These are phyloP conservation scores for Moricandia moricandioides DNA, from an alignment of 345 rosid genomes.

Conservation along the genomic window DNA sequence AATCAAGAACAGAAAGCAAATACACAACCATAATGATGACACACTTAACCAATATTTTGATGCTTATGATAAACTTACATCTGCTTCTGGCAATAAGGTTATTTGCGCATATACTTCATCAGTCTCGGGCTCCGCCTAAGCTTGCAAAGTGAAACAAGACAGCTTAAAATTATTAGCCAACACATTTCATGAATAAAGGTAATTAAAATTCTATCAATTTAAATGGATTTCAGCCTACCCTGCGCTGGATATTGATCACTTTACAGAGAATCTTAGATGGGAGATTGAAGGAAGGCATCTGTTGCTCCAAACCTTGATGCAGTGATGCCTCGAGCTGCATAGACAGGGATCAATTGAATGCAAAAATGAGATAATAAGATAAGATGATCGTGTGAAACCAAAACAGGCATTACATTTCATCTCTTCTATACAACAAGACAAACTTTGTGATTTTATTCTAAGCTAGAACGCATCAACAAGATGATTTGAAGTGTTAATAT, in stretches of 20 bases:
- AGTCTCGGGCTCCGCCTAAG: conserved; percentile 86
- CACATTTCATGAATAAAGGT: background rate
- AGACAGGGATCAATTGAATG: conserved; percentile 16
- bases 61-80: conserved; percentile 42
- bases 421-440: background rate
- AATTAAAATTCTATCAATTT: background rate
- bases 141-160: conserved; percentile 20
- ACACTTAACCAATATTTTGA: background rate
- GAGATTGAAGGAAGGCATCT: conserved; percentile 77
- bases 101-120: conserved; percentile 97
- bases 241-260: conserved; percentile 87
- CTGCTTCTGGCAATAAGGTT: conserved; percentile 70
- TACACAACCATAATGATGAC: background rate
- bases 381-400: conserved; percentile 2
- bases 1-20: background rate
- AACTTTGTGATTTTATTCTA: background rate
- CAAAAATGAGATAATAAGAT: background rate
- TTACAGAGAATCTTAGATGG: conserved; percentile 95
- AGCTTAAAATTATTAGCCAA: background rate
- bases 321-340: conserved; percentile 86
- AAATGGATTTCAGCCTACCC: conserved; percentile 51
- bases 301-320: conserved; percentile 80
- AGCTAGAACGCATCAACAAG: conserved; percentile 5
- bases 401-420: conserved; percentile 2
- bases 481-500: conserved; percentile 8